Conservation (phyloP, 768 basidiomycete genomes). For the Boletus huronensis region DNA sequence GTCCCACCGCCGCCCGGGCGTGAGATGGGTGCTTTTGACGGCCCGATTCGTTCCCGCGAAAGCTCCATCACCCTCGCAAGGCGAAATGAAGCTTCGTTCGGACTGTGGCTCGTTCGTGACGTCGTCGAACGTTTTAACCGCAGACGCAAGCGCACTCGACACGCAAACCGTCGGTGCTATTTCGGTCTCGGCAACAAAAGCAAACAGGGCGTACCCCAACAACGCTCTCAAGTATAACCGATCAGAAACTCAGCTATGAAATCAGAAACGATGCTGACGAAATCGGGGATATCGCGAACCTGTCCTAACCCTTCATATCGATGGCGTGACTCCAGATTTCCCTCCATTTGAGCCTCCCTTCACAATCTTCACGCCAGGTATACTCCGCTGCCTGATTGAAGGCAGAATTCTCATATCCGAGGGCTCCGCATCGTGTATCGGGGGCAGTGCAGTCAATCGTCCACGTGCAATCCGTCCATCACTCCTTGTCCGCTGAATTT, state of each 20-base stretch:
- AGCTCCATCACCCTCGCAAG: background rate
- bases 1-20: no score
- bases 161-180: background rate
- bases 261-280: background rate
- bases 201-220: background rate
- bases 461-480: background rate
- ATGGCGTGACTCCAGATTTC: conserved; percentile 4
- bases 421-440: conserved; percentile 7
- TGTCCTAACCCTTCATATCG: conserved; percentile 3
- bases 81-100: background rate
- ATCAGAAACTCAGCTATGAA: conserved; percentile 8
- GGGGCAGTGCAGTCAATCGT: background rate
- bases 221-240: background rate
- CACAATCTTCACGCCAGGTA: conserved; percentile 34
- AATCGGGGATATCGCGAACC: background rate
- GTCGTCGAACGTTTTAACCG: background rate
- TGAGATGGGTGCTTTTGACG: background rate
- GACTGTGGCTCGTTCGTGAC: background rate
- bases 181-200: background rate
- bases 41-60: conserved; percentile 24
- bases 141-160: background rate
- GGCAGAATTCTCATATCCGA: conserved; percentile 14
- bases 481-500: background rate
- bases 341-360: conserved; percentile 21
- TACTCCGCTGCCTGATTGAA: conserved; percentile 25